Evolutionary conservation across 164 flowering plant species (phyloP), one percentile per base, ranked within the genome.

Genomic region (Paratinospora sagittata): DNA sequence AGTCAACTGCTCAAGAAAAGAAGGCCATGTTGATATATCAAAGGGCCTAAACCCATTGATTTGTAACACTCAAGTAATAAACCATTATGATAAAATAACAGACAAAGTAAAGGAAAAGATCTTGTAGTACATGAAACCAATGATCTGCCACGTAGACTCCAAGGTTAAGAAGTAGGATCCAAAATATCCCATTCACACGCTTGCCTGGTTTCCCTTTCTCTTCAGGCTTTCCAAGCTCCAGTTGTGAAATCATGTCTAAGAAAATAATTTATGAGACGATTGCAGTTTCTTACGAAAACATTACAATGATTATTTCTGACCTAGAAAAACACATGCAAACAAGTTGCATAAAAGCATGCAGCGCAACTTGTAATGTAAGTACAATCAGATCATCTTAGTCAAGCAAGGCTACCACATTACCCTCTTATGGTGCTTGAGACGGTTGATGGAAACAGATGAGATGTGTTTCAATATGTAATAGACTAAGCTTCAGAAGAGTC

Each of bases 131-230:
- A 94, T 83, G 96, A 76, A 94, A 83, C 67, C 87, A 78, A 74
- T 92, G 97, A 85, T 90, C 97, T 14, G 95, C 97, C 24, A 79
- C 89, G 69, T 37, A 90, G 64, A 92, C 74, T 69, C 95, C 97
- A 79, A 92, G 76, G 77, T 92, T 94, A 27, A 92, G 78, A 73
- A 94, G 95, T 71, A 94, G 75, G 73, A 94, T 90, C 95, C 93
- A 92, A 78, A 94, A 94, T 73, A 94, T 75, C 8, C 96, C 93
- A 78, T 84, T 92, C 24, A 85, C 97, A n/a, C 79, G 90, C 82
- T 82, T 90, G 72, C 76, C 86, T 1, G 82, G 83, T 72, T 81
- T 87, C 71, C 69, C 72, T 66, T 75, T 86, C 45, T 79, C 82
- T 37, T 82, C 83, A 37, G 85, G 84, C 81, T 79, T 90, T 72